Evolutionary conservation across 139 green algal genomes (phyloP), one percentile per base, ranked within the genome.

Genomic region (Eudorina sp.): DNA sequence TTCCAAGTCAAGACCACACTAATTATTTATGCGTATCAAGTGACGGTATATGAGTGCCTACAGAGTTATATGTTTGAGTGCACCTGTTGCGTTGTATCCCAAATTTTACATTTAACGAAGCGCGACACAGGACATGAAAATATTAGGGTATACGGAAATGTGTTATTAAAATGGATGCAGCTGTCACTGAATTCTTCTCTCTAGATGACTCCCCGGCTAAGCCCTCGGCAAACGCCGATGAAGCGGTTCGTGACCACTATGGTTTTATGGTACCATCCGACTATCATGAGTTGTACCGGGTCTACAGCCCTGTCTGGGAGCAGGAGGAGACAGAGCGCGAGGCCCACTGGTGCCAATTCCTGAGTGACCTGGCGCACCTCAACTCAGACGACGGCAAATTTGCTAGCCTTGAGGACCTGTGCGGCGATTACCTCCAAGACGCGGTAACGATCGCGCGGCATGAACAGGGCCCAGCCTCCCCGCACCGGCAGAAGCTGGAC

Each of bases 241-340:
- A 72, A 7, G 34, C 53, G 16, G 48, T 69, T 68, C 77, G 53
- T 3, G 83, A 89, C 70, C 38, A 62, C 25, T 89, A 83, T 55
- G 83, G 83, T 14, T 89, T 89, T 62, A 41, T 34, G 48, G 88
- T 96, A 3, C 90, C 90, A 27, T 55, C 79, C 21, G 89, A 93
- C 21, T 89, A 90, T 36, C 40, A 82, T n/a, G 51, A 82, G 23
- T 66, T 95, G 72, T 94, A 93, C 74, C 21, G 16, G 0, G 55
- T 83, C 16, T 95, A 95, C 80, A 83, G 76, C 1, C 90, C 92
- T 0, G 41, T 95, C 0, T 96, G 92, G 90, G 84, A 90, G 21
- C 81, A 90, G 40, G 93, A 97, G 89, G 94, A 97, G 75, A 53
- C n/a, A 19, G 94, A 97, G 66, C 92, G 94, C 3, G 53, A 68